These are phyloP conservation scores for Cutaneotrichosporon sp. DNA, from an alignment of 1,284 basidiomycete genomes.

Conservation along the genomic window DNA sequence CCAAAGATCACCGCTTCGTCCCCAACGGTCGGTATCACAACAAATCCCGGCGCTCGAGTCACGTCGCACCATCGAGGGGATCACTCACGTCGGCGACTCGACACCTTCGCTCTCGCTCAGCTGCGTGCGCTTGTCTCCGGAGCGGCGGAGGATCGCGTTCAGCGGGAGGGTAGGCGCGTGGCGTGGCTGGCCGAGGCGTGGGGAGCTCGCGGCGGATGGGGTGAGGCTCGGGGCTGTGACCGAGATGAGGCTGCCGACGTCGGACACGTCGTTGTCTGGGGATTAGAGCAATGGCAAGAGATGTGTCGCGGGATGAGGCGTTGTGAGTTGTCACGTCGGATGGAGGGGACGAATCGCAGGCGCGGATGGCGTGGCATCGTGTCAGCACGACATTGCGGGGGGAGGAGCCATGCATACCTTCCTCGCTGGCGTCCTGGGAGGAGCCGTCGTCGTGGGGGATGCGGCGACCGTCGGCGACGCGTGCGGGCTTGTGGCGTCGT, in stretches of 20 bases:
- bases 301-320: too few relatives aligned
- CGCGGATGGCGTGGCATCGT: background rate
- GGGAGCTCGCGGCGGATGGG: conserved; percentile 24
- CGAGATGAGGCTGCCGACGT: conserved; percentile 48
- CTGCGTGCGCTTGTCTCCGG: conserved; percentile 18
- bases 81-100: conserved; percentile 51
- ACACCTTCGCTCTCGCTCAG: conserved; percentile 47
- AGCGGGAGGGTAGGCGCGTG: conserved; percentile 15
- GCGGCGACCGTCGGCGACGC: conserved; percentile 21
- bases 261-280: conserved; percentile 50
- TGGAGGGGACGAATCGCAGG: too few relatives aligned
- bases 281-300: background rate
- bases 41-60: background rate
- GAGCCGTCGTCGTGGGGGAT: conserved; percentile 24
- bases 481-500: conserved; percentile 18
- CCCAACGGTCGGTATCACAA: background rate
- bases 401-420: conserved; percentile 35
- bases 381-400: background rate
- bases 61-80: background rate
- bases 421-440: conserved; percentile 52
- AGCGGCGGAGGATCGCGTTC: conserved; percentile 21
- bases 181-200: conserved; percentile 17
- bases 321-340: background rate
- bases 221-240: conserved; percentile 30
- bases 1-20: background rate